Evolutionary conservation across 2,329 filamentous ascomycete genomes (phyloP), one percentile per base, ranked within the genome.

Genomic region (Sclerotinia glacialis): DNA sequence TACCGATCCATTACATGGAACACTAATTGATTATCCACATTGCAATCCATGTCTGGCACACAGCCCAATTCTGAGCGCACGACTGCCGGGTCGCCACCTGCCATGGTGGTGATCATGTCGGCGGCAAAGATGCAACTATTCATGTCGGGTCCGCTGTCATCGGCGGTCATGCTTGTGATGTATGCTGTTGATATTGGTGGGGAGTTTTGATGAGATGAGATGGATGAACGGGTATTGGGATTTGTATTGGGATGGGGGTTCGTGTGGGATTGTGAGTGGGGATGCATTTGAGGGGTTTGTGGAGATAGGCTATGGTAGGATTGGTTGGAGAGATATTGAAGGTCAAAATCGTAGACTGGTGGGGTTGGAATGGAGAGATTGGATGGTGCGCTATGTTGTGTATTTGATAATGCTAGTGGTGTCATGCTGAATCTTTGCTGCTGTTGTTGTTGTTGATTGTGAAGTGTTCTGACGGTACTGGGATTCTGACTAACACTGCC

Each of bases 1-100:
- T 82, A 82, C 59, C 76, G 77, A 67, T 82, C 80, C 77, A 82
- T 80, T 16, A 80, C 75, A 63, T 78, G 76, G 69, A 80, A 81
- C 1, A 80, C 77, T 16, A 77, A 67, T 2, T 76, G 70, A 69
- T 81, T 81, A 61, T 79, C 75, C n/a, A 81, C 78, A 28, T 78
- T 75, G 64, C 78, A 82, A 49, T 81, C 77, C 64, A 76, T 75
- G 11, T 73, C 75, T 4, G 74, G 71, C 40, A 72, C 65, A 65
- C 79, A 82, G 28, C 79, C 79, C 5, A 82, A 72, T 11, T 80
- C 78, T 21, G 71, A 71, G 50, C 79, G 78, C 8, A 82, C 71
- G 12, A 69, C 68, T 18, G 78, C 75, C 8, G 76, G 70, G 28
- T 77, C 74, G 16, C 78, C 76, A 4, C 76, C 75, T 42, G 78